Base-by-base conservation (phyloP, 2,329 filamentous ascomycete genomes). In the Fusarium irregulare region DNA sequence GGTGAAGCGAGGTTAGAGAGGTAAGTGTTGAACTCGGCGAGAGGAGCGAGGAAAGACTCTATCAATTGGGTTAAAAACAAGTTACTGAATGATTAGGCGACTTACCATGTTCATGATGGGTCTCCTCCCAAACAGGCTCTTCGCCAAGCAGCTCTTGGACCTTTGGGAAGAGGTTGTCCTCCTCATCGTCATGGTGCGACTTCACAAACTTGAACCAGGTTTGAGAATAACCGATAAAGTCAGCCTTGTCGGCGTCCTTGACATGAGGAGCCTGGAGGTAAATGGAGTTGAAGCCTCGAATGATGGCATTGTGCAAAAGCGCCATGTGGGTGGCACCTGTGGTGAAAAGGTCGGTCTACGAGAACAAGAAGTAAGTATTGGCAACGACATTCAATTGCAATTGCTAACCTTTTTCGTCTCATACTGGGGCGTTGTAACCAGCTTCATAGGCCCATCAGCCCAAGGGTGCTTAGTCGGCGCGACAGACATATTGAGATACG, bases 261-360 rank as follows among this genome's bases (percentile, higher is more conserved):
- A 90, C 77, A 70, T 85, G 80, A 13, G 83, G 82, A 1, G 87
- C 87, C 76, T 90, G 88, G 42, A 85, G 83, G 75, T 87, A 89
- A 74, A 91, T 89, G 73, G 83, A 86, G 78, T 91, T 91, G 81
- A 87, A 89, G 56, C 87, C 87, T 44, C 88, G 86, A 67, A 90
- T 85, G 72, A 91, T 86, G 59, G 85, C 80, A 73, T 91, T 91
- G 81, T 91, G 88, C 51, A 89, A 80, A 54, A 89, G 77, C 5
- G 84, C 82, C 88, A 89, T 90, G 77, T 90, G 86, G 18, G 87
- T 88, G 0, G 88, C 87, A 23, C 86, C 86, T 0, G 82, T 83
- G 2, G 86, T 88, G 77, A 89, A 89, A 68, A 88, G 81, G 72
- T 89, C 87, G 40, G 84, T 85, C 84, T 87, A 14, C 13, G 30